These are phyloP conservation scores for Hypsizygus marmoreus DNA, from an alignment of 768 basidiomycete genomes.

Conservation along the genomic window DNA sequence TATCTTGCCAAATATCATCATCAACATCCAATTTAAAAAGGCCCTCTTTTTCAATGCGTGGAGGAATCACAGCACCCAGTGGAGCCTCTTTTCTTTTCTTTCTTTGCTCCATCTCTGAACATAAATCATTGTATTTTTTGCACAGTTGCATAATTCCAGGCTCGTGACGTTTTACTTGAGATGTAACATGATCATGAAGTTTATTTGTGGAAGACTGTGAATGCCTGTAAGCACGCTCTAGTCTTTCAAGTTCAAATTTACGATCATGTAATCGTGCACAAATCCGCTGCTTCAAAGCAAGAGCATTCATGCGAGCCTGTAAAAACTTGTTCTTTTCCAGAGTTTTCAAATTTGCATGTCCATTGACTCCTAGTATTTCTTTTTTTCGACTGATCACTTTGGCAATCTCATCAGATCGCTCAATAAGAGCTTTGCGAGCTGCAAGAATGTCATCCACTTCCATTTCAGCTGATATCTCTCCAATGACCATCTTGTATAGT, in stretches of 20 bases:
- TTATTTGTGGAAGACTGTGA: constrained; percentile 21
- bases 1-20: constrained; percentile 36
- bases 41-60: constrained; percentile 15
- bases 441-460: too few species aligned
- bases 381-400: too few species aligned
- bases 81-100: constrained; percentile 24
- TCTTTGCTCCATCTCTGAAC: constrained; percentile 18
- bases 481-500: too few species aligned
- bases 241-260: constrained; percentile 29
- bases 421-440: too few species aligned
- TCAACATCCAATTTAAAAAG: constrained; percentile 36
- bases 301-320: constrained; percentile 25
- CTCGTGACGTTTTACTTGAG: constrained; percentile 25
- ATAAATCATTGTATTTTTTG: constrained; percentile 28
- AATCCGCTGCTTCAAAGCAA: constrained; percentile 23
- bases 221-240: constrained; percentile 16
- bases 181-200: constrained; percentile 26
- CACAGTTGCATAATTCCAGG: constrained; percentile 25
- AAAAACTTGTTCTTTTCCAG: too few species aligned
- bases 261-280: constrained; percentile 16
- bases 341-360: too few species aligned
- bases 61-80: constrained; percentile 21
- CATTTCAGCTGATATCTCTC: too few species aligned
- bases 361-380: too few species aligned
- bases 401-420: too few species aligned